Base-by-base conservation (phyloP, 1,284 basidiomycete genomes). In the Boletus hoseneyae region DNA sequence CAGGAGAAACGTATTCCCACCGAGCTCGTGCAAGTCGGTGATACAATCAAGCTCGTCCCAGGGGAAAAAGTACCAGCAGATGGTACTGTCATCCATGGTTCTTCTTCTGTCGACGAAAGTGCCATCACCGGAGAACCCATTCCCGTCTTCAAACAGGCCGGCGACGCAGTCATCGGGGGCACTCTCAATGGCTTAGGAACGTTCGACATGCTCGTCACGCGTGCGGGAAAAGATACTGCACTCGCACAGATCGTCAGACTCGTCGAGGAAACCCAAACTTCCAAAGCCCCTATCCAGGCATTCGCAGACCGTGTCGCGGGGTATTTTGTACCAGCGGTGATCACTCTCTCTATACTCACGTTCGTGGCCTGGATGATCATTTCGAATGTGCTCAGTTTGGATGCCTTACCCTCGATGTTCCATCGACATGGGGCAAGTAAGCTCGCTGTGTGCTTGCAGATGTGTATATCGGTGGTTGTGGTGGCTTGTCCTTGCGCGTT, bases 401-500 rank as follows among this genome's bases (percentile, higher is more conserved):
- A 79, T 7, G 70, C 70, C 33, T 78, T 98, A 10, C 97, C 97
- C 0, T 72, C 73, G 42, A 84, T 96, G 73, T 99, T 99, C 77
- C 82, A 82, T 57, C 76, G 76, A 32, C 85, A 91, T 35, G 94
- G 93, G 6, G 81, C 87, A 27, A 90, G 82, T 66, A 94, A 89
- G 65, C 76, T 98, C 52, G 91, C 93, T 30, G 87, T 97, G 11
- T 98, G 96, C 66, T 77, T 99, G 53, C 95, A 97, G 74, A 85
- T 99, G 57, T 98, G 96, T 68, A 99, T 99, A 64, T 95, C 91
- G 44, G 96, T 99, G 55, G 83, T 99, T 50, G 97, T 99, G 39
- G 95, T 99, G 49, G 97, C 97, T 4, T 99, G 97, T 67, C 97
- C 97, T 0, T 99, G 97, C 65, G 97, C 97, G 0, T 79, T 99